These are phyloP conservation scores for Starmerella potacharoeniae DNA, from an alignment of 805 yeast genomes.

Conservation along the genomic window DNA sequence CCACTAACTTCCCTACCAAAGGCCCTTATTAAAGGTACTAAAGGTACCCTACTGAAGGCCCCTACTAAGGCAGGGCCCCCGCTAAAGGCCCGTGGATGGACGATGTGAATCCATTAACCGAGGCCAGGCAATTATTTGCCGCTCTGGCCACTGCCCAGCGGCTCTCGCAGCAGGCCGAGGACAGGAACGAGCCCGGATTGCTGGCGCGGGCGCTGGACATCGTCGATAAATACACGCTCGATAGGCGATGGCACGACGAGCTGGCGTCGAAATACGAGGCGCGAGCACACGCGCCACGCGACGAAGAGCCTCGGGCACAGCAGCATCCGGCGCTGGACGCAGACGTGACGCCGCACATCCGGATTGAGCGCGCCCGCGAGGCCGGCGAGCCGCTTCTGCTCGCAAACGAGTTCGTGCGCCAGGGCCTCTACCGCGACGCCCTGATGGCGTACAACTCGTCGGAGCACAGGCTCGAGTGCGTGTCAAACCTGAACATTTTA, in stretches of 20 bases:
- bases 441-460: background rate
- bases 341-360: background rate
- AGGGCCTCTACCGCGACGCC: slow-evolving; percentile 15
- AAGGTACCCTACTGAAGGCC: too few relatives aligned
- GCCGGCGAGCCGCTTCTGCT: background rate
- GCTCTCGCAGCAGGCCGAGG: background rate
- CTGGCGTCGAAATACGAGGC: background rate
- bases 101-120: background rate
- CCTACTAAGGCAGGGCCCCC: too few relatives aligned
- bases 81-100: too few relatives aligned
- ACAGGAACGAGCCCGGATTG: background rate
- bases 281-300: background rate
- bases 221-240: slow-evolving; percentile 2
- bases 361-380: slow-evolving; percentile 1
- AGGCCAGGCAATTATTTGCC: background rate
- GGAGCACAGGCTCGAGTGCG: background rate
- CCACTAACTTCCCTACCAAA: background rate
- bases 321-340: slow-evolving; percentile 2
- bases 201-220: background rate
- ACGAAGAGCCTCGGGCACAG: background rate
- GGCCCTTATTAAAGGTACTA: background rate
- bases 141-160: background rate
- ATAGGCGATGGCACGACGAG: slow-evolving; percentile 6
- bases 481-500: slow-evolving; percentile 11
- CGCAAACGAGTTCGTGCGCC: slow-evolving; percentile 3